Percentiles rank a stretch among this genome's conserved stretches.
phyloP scores from a whole-genome alignment of 306 rosid genomes.

The Carpinus viminea region DNA sequence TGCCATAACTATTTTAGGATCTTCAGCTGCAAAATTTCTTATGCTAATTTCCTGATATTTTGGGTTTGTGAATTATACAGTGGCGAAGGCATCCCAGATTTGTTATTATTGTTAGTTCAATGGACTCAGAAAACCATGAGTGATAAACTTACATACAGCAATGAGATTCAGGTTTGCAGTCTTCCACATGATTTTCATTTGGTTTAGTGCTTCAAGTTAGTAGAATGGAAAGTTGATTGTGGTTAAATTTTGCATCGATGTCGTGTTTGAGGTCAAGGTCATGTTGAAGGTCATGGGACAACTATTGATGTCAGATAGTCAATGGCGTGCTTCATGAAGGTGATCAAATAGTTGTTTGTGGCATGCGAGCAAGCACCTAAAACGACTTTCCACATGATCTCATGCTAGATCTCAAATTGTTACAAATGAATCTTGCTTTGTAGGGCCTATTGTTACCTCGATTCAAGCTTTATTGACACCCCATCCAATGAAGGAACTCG shows the following conservation, averaged over 20 bases:
- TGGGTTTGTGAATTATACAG: slow-evolving; percentile 44
- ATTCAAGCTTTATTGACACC: slow-evolving; percentile 94
- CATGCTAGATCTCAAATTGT: slow-evolving; percentile 1
- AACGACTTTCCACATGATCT: slow-evolving; percentile 10
- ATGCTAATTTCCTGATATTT: neutral
- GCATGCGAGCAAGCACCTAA: slow-evolving; percentile 75
- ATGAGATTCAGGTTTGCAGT: slow-evolving; percentile 79
- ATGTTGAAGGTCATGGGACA: slow-evolving; percentile 90
- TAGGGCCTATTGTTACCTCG: slow-evolving; percentile 81
- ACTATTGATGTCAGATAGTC: slow-evolving; percentile 93
- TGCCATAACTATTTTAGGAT: neutral
- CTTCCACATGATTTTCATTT: slow-evolving; percentile 13
- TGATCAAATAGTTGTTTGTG: slow-evolving; percentile 93
- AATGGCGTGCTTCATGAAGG: slow-evolving; percentile 99
- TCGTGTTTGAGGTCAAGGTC: slow-evolving; percentile 93
- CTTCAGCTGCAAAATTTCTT: neutral
- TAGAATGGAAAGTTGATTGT: slow-evolving; percentile 36
- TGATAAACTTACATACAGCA: slow-evolving; percentile 81
- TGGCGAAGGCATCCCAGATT: slow-evolving; percentile 93
- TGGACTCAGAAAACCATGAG: slow-evolving; percentile 94
- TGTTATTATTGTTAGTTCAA: slow-evolving; percentile 75
- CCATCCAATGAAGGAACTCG: slow-evolving; percentile 97
- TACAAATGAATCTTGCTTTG: slow-evolving; percentile 24
- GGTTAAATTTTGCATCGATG: slow-evolving; percentile 55
- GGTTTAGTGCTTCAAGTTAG: slow-evolving; percentile 24